Evolutionary conservation across 2,329 filamentous ascomycete genomes (phyloP).

Genomic region (Didymella glomerata): DNA sequence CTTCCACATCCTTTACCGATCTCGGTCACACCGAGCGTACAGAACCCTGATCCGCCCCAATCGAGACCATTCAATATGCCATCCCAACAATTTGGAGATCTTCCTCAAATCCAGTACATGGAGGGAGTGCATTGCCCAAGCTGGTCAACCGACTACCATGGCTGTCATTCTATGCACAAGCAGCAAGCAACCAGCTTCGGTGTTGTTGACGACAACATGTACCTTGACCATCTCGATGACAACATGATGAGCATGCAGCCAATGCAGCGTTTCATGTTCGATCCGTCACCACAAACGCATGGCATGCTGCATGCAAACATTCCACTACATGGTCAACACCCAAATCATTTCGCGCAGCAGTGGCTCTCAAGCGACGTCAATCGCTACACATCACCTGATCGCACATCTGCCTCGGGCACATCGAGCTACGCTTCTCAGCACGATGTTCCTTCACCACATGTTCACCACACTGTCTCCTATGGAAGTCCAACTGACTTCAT

Average conservation of each 20-base stretch:
- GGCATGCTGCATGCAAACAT: constrained; percentile 44
- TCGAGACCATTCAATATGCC: constrained; percentile 23
- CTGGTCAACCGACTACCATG: constrained; percentile 19
- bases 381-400: constrained; percentile 47
- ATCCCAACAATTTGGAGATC: constrained; percentile 40
- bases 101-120: constrained; percentile 41
- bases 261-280: constrained; percentile 49
- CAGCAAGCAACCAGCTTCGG: constrained; percentile 23
- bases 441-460: constrained; percentile 40
- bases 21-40: constrained; percentile 13
- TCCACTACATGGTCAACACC: constrained; percentile 28
- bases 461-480: constrained; percentile 29
- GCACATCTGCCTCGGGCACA: constrained; percentile 42
- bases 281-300: constrained; percentile 36
- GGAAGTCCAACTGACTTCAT: constrained; percentile 32
- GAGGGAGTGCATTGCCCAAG: constrained; percentile 30
- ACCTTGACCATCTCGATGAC: constrained; percentile 30
- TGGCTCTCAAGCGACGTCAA: constrained; percentile 34
- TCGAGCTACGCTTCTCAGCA: constrained; percentile 45
- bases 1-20: not conserved
- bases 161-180: constrained; percentile 16
- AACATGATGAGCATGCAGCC: constrained; percentile 37
- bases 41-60: constrained; percentile 4
- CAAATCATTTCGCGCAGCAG: constrained; percentile 29
- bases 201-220: constrained; percentile 30